Evolutionary conservation across 176 grass and related monocot genomes (phyloP).

Genomic region (Zoysia pacifica): DNA sequence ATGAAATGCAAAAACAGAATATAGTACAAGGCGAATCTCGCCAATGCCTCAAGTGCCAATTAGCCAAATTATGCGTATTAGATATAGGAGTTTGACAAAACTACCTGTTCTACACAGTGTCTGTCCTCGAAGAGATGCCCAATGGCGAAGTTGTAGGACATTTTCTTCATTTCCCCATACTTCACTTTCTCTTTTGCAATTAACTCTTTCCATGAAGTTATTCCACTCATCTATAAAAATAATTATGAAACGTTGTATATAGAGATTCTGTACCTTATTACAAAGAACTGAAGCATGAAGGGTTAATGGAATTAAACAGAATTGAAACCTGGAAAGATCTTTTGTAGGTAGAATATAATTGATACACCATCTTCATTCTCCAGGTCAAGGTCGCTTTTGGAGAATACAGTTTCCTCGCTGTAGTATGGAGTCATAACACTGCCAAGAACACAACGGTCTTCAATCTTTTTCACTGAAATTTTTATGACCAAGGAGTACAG

Average conservation of each 20-base stretch:
- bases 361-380: conserved; percentile 99
- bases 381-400: conserved; percentile 93
- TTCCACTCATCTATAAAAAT: conserved; percentile 92
- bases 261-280: neutral
- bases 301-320: conserved; percentile 28
- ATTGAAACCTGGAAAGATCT: conserved; percentile 87
- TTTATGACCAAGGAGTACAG: conserved; percentile 21
- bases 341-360: conserved; percentile 99
- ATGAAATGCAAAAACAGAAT: neutral
- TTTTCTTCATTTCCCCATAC: conserved; percentile 95
- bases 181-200: conserved; percentile 85
- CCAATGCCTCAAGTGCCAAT: neutral
- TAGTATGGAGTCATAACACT: conserved; percentile 99
- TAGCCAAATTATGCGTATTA: conserved; percentile 19
- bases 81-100: conserved; percentile 16
- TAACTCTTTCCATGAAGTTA: conserved; percentile 93
- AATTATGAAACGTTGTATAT: conserved; percentile 18
- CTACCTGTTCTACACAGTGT: conserved; percentile 95
- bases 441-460: conserved; percentile 36
- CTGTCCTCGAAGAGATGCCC: conserved; percentile 90
- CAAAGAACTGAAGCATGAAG: conserved; percentile 9
- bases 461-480: conserved; percentile 32
- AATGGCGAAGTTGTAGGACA: conserved; percentile 86
- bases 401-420: conserved; percentile 96
- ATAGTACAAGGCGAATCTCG: neutral